These are phyloP conservation scores for Phylloporus sp. DNA, from an alignment of 1,284 basidiomycete species.

Conservation along the genomic window DNA sequence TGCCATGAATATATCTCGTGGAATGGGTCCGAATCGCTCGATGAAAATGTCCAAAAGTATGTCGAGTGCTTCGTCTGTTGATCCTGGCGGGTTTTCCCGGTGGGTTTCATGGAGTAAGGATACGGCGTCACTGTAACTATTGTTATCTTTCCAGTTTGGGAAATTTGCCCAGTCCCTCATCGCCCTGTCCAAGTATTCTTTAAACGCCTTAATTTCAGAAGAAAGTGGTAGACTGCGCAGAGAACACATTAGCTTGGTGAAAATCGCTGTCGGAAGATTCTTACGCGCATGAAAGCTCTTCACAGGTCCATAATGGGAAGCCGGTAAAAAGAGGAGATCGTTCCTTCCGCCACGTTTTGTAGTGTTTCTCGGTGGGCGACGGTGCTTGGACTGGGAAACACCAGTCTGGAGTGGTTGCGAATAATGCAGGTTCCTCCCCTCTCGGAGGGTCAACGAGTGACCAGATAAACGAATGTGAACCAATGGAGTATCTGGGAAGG, in stretches of 20 bases:
- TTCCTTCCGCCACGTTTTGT: not conserved
- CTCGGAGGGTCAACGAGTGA: not conserved
- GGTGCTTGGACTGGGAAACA: not conserved
- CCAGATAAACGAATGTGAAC: not conserved
- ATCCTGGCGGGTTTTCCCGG: not conserved
- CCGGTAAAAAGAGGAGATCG: not conserved
- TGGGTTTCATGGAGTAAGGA: not conserved
- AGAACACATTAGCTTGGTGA: not conserved
- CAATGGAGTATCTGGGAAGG: not conserved
- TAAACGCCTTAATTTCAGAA: not conserved
- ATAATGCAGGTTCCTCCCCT: not conserved
- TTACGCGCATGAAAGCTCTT: not conserved
- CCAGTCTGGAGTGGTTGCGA: not conserved
- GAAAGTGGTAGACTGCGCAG: not conserved
- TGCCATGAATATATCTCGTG: too few relatives aligned
- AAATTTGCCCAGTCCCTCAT: not conserved
- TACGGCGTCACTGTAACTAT: not conserved
- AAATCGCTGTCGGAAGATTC: not conserved
- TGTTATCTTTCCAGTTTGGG: not conserved
- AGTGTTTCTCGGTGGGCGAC: not conserved
- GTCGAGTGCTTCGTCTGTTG: not conserved
- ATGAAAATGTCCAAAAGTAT: too few relatives aligned
- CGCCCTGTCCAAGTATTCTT: not conserved
- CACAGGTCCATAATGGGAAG: not conserved
- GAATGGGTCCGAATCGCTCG: too few relatives aligned